A percentile compares a stretch with the other conserved stretches of the same genome.
Evolutionary conservation across 1,284 basidiomycete genomes (phyloP).

Genomic region (Cutaneotrichosporon cutaneum): DNA sequence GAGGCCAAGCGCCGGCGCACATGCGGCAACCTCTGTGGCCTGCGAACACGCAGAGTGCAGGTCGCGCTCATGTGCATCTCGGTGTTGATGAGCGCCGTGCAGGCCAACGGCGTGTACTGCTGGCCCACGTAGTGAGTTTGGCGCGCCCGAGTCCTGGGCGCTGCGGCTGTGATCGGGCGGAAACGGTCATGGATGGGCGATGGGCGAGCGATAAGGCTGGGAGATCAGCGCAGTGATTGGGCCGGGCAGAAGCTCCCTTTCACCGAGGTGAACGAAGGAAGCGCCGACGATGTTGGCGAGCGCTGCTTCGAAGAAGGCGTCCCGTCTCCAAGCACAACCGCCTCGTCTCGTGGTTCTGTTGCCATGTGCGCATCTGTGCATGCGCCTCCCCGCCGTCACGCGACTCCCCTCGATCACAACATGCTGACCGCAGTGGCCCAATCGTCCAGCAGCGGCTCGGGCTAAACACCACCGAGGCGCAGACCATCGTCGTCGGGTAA

Average conservation of each 20-base stretch:
- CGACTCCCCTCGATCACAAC: neutral
- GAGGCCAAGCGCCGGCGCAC: conserved; percentile 31
- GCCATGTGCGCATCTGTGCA: neutral
- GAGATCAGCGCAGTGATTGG: no score
- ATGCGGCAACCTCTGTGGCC: neutral
- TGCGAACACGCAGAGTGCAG: conserved; percentile 25
- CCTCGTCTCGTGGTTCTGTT: neutral
- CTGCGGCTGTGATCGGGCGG: no score
- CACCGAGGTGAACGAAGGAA: no score
- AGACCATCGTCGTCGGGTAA: conserved; percentile 52
- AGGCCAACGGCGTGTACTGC: conserved; percentile 54
- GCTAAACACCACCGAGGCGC: conserved; percentile 41
- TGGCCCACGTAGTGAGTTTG: conserved; percentile 50
- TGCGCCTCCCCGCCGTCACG: neutral
- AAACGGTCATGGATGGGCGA: no score
- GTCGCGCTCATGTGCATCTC: conserved; percentile 41
- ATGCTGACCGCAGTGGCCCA: conserved; percentile 39
- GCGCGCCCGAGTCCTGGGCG: neutral
- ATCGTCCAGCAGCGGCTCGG: conserved; percentile 41
- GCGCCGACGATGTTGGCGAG: no score
- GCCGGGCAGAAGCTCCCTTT: no score
- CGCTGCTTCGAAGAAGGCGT: no score
- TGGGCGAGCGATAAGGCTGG: no score
- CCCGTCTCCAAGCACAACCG: no score
- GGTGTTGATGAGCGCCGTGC: conserved; percentile 42